Conservation (phyloP, 805 yeast species). For the Ogataea siamensis region DNA sequence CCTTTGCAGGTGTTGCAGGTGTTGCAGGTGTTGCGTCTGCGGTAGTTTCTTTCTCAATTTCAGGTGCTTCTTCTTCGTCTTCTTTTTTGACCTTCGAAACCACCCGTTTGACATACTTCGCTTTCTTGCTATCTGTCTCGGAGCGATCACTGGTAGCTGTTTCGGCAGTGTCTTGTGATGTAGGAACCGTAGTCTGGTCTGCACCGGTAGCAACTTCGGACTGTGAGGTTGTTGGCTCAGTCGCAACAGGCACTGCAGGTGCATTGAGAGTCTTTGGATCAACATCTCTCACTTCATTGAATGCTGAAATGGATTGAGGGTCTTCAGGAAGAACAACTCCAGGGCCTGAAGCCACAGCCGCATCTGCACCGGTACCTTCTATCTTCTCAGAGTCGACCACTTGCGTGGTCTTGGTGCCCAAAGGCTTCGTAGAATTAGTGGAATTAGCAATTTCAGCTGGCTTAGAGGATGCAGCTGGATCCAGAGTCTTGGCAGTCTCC, state of each 20-base stretch:
- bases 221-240: slow-evolving; percentile 12
- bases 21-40: slow-evolving; percentile 10
- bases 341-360: slow-evolving; percentile 22
- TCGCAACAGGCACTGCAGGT: no score
- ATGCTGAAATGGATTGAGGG: slow-evolving; percentile 45
- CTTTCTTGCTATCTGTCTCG: slow-evolving; percentile 19
- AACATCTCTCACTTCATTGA: slow-evolving; percentile 53
- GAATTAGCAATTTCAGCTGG: slow-evolving; percentile 49
- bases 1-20: slow-evolving; percentile 8
- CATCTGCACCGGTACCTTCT: neutral
- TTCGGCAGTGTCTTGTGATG: slow-evolving; percentile 13
- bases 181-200: neutral
- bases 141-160: slow-evolving; percentile 15
- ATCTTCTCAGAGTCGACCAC: no score
- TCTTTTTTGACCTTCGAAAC: slow-evolving; percentile 32
- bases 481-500: slow-evolving; percentile 25
- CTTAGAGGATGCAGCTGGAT: slow-evolving; percentile 22
- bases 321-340: slow-evolving; percentile 28
- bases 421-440: slow-evolving; percentile 38
- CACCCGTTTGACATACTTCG: slow-evolving; percentile 34
- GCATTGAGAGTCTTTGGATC: slow-evolving; percentile 59
- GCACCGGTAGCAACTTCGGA: slow-evolving; percentile 1
- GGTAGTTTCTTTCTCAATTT: neutral
- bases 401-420: no score
- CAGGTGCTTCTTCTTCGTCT: slow-evolving; percentile 15